These are phyloP conservation scores for Chlorencoelia australis DNA, from an alignment of 2,329 filamentous ascomycete genomes.

Conservation along the genomic window DNA sequence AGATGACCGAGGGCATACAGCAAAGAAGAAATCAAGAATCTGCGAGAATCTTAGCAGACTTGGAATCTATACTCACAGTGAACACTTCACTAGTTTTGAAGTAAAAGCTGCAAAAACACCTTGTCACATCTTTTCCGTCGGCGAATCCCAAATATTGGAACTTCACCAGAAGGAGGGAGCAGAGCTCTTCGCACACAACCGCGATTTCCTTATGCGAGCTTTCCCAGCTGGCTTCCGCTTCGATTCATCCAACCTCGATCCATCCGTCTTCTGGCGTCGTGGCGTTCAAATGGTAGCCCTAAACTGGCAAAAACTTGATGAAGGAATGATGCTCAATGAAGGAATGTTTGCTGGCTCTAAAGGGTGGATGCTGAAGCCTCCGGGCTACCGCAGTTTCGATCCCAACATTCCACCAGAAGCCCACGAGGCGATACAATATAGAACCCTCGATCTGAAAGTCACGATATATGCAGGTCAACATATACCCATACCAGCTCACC, in stretches of 20 bases:
- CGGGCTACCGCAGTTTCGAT: conserved; percentile 48
- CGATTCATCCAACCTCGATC: conserved; percentile 77
- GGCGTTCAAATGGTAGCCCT: conserved; percentile 86
- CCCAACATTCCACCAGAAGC: conserved; percentile 20
- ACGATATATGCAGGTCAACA: conserved; percentile 69
- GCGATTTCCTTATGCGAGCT: conserved; percentile 71
- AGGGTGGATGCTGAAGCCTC: conserved; percentile 80
- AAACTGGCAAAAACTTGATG: conserved; percentile 88
- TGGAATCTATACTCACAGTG: conserved; percentile 79
- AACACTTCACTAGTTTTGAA: conserved; percentile 65
- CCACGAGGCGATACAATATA: conserved; percentile 29
- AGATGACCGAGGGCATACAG: conserved; percentile 18
- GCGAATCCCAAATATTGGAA: conserved; percentile 53
- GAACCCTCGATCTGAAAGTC: conserved; percentile 56
- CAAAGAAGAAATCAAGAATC: conserved; percentile 40
- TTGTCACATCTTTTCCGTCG: conserved; percentile 58
- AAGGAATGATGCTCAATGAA: conserved; percentile 92
- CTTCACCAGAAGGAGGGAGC: conserved; percentile 43
- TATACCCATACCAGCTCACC: conserved; percentile 54
- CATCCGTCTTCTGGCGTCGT: conserved; percentile 74
- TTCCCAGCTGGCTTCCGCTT: conserved; percentile 80
- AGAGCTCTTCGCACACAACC: conserved; percentile 72
- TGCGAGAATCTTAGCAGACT: conserved; percentile 62
- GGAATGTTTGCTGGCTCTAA: conserved; percentile 76
- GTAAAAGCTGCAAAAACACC: conserved; percentile 51